Evolutionary conservation across 75 land plant species (phyloP).

Genomic region (Picea glauca): DNA sequence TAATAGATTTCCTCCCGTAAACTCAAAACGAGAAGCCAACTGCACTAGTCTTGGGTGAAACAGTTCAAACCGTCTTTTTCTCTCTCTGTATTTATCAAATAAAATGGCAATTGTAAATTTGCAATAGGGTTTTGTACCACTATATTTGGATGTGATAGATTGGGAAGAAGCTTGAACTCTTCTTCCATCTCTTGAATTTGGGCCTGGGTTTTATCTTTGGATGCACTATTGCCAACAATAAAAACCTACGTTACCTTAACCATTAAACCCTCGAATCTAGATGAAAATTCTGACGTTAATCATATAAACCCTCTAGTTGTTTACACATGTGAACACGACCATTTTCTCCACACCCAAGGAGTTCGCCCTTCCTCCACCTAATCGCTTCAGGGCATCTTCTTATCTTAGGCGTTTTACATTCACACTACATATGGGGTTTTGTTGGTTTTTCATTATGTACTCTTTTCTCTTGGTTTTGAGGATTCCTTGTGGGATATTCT

Average conservation of each 20-base stretch:
- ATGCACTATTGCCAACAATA: slow-evolving; percentile 26
- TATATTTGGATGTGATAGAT: slow-evolving; percentile 50
- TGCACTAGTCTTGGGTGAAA: too few relatives aligned
- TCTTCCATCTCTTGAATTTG: slow-evolving; percentile 47
- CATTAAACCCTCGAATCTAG: neutral
- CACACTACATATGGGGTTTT: neutral
- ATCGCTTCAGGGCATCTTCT: slow-evolving; percentile 12
- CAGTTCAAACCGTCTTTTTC: too few relatives aligned
- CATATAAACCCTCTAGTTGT: neutral
- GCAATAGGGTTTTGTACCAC: slow-evolving; percentile 12
- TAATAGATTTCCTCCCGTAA: too few relatives aligned
- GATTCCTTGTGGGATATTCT: too few relatives aligned
- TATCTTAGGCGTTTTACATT: neutral
- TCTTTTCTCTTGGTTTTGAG: too few relatives aligned
- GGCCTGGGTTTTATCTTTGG: slow-evolving; percentile 38
- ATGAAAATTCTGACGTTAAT: neutral
- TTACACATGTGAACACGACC: slow-evolving; percentile 18
- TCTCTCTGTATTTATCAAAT: too few relatives aligned
- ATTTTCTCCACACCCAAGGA: slow-evolving; percentile 47
- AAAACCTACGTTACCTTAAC: slow-evolving; percentile 18
- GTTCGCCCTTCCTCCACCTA: slow-evolving; percentile 54
- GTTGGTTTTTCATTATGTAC: too few relatives aligned
- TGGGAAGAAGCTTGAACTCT: slow-evolving; percentile 44
- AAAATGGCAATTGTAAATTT: too few relatives aligned
- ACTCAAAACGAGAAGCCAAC: too few relatives aligned